These are phyloP conservation scores for Multifurca ochricompacta DNA, from an alignment of 768 basidiomycete genomes.

Conservation along the genomic window DNA sequence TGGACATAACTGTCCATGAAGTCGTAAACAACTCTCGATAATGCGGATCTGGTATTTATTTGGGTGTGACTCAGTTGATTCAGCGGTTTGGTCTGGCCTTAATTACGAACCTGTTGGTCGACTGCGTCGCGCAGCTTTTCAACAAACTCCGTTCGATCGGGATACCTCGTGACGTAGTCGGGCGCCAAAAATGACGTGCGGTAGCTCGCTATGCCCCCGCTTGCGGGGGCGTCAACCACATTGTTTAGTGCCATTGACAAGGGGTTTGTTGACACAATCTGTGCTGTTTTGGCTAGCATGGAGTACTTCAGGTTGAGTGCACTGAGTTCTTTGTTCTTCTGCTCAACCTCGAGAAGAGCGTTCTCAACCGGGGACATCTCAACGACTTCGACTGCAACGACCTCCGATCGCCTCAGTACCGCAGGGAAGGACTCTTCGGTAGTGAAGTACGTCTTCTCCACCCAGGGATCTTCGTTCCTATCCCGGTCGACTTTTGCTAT, in stretches of 20 bases:
- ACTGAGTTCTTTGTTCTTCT: slow-evolving; percentile 70
- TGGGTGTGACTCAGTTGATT: background rate
- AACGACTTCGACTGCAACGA: slow-evolving; percentile 57
- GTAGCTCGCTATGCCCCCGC: slow-evolving; percentile 72
- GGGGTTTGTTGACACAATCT: slow-evolving; percentile 67
- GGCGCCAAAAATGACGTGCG: slow-evolving; percentile 69
- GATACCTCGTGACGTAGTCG: slow-evolving; percentile 57
- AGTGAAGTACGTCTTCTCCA: slow-evolving; percentile 81
- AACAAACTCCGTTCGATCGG: slow-evolving; percentile 62
- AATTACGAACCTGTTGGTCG: slow-evolving; percentile 65
- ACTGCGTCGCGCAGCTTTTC: slow-evolving; percentile 67
- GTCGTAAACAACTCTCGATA: slow-evolving; percentile 74
- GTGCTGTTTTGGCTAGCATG: slow-evolving; percentile 68
- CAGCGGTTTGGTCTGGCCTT: background rate
- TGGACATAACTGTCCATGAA: slow-evolving; percentile 77
- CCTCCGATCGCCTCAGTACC: slow-evolving; percentile 82
- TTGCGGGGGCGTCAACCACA: slow-evolving; percentile 74
- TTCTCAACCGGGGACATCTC: slow-evolving; percentile 84
- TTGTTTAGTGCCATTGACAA: slow-evolving; percentile 82
- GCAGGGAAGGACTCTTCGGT: slow-evolving; percentile 90
- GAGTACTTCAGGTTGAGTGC: slow-evolving; percentile 64
- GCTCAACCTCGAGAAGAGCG: slow-evolving; percentile 73
- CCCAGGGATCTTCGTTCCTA: slow-evolving; percentile 69
- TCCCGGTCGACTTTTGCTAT: slow-evolving; percentile 56
- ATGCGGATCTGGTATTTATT: slow-evolving; percentile 50